Percentiles rank a stretch among this genome's conserved stretches.
Evolutionary conservation across 306 rosid genomes (phyloP).

Genomic region (Luffa aegyptiaca): DNA sequence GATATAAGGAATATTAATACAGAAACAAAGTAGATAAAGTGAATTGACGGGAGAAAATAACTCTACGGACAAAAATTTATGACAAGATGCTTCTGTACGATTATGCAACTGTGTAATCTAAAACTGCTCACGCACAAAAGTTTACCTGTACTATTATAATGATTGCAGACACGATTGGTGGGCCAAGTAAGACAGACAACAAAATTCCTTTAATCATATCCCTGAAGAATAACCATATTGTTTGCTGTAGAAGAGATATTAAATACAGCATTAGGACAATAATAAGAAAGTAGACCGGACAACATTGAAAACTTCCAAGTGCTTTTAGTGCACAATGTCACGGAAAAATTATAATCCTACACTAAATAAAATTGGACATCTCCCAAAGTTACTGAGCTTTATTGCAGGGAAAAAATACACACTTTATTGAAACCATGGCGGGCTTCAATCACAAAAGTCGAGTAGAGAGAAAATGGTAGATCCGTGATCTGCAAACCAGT

Average conservation of each 20-base stretch:
- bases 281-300: not conserved
- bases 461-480: conserved; percentile 86
- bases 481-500: conserved; percentile 69
- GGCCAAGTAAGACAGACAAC: conserved; percentile 62
- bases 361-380: not conserved
- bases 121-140: conserved; percentile 9
- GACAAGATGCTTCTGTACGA: not conserved
- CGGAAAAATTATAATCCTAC: not conserved
- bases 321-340: not conserved
- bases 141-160: conserved; percentile 80
- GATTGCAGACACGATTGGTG: conserved; percentile 87
- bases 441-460: conserved; percentile 92
- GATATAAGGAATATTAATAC: not conserved
- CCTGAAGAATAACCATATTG: conserved; percentile 81
- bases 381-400: not conserved
- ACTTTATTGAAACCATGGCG: conserved; percentile 96
- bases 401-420: conserved; percentile 10
- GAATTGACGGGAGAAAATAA: not conserved
- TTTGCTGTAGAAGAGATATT: conserved; percentile 53
- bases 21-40: not conserved
- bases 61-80: not conserved
- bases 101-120: not conserved
- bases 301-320: not conserved
- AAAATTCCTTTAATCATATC: conserved; percentile 76
- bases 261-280: not conserved